Percentiles rank a stretch among this genome's conserved stretches.
Evolutionary conservation across 2,329 filamentous ascomycete species (phyloP).

Genomic region (Aspergillus sergii): DNA sequence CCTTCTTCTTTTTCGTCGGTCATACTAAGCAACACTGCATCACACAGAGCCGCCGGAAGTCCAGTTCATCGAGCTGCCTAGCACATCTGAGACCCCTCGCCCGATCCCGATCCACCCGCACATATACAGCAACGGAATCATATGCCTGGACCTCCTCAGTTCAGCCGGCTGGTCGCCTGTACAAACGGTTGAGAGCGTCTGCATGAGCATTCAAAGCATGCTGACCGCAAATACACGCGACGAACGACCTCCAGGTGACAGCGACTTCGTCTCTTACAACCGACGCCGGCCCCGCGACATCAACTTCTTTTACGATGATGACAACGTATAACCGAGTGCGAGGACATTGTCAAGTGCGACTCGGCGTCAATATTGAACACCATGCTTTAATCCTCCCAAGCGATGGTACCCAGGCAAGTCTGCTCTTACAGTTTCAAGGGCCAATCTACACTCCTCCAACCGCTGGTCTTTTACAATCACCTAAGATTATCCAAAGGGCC

Average conservation of each 20-base stretch:
- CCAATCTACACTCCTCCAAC: background rate
- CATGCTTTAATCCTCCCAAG: background rate
- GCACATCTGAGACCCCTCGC: conserved; percentile 44
- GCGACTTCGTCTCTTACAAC: conserved; percentile 83
- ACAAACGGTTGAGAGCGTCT: conserved; percentile 94
- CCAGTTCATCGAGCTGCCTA: conserved; percentile 70
- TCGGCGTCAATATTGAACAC: background rate
- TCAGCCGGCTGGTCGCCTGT: conserved; percentile 92
- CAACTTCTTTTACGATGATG: conserved; percentile 91
- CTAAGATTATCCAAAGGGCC: background rate
- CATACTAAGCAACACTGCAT: conserved; percentile 16
- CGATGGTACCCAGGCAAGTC: background rate
- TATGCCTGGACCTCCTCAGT: conserved; percentile 91
- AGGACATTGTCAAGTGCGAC: background rate
- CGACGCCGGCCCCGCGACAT: conserved; percentile 82
- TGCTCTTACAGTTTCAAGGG: background rate
- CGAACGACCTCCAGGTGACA: conserved; percentile 86
- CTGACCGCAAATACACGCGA: conserved; percentile 91
- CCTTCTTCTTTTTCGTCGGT: background rate
- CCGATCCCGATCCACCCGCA: conserved; percentile 92
- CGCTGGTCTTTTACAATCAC: background rate
- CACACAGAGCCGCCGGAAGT: conserved; percentile 86
- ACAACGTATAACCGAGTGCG: conserved; percentile 61
- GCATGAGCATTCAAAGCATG: conserved; percentile 98
- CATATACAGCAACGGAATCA: conserved; percentile 98